These are phyloP conservation scores for Rhexocercosporidium sp. DNA, from an alignment of 2,329 filamentous ascomycete species.

Conservation along the genomic window DNA sequence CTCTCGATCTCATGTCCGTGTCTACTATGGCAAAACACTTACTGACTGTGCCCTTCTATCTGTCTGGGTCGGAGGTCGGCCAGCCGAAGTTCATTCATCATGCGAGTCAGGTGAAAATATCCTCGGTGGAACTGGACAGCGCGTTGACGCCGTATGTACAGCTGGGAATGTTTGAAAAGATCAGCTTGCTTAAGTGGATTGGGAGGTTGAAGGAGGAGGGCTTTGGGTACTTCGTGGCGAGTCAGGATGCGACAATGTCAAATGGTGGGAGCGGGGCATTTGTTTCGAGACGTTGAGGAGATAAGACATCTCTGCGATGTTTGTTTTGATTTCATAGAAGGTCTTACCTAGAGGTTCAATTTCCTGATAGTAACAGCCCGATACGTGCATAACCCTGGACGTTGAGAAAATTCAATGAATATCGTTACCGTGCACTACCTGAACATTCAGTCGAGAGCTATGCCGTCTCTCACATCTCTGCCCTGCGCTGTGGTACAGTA, in stretches of 20 bases:
- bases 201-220: background rate
- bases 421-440: too few relatives aligned
- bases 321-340: too few relatives aligned
- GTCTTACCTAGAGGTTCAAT: too few relatives aligned
- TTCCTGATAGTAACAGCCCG: too few relatives aligned
- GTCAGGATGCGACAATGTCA: background rate
- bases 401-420: too few relatives aligned
- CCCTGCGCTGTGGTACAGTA: constrained; percentile 30
- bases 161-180: background rate
- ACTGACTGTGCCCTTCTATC: too few relatives aligned
- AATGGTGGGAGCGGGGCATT: background rate
- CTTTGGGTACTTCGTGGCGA: background rate
- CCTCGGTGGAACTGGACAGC: background rate
- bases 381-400: too few relatives aligned
- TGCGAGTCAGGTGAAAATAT: background rate
- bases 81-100: background rate
- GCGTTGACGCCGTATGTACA: background rate
- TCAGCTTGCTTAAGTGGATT: background rate
- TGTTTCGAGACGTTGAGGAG: background rate
- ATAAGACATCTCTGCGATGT: too few relatives aligned
- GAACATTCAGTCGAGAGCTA: too few relatives aligned
- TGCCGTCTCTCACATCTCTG: constrained; percentile 30
- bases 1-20: background rate
- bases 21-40: background rate
- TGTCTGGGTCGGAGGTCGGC: background rate